phyloP scores from a whole-genome alignment of 768 basidiomycete species.

The Suillus subluteus region DNA sequence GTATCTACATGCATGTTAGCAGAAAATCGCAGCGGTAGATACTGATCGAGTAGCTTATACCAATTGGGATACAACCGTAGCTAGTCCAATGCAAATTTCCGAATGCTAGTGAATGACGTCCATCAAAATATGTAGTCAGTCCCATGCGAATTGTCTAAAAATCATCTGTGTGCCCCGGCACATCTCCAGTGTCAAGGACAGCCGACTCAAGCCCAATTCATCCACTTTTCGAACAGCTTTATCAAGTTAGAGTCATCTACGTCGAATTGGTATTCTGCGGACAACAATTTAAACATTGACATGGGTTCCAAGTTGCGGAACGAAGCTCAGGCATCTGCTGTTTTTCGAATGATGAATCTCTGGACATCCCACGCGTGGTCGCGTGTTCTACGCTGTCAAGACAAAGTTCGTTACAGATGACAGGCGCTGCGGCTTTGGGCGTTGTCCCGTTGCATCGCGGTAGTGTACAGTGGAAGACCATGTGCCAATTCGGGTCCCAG shows the following conservation, averaged over 20 bases:
- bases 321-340: not conserved
- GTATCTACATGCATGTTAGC: slow-evolving; percentile 16
- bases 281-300: not conserved
- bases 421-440: not conserved
- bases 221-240: not conserved
- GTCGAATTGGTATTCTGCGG: not conserved
- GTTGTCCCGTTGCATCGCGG: not conserved
- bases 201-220: not conserved
- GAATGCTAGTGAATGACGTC: not conserved
- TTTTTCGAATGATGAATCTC: not conserved
- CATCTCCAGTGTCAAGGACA: not conserved
- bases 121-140: not conserved
- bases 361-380: not conserved
- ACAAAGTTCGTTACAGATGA: not conserved
- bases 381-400: not conserved
- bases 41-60: not conserved
- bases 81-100: not conserved
- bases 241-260: not conserved
- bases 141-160: not conserved
- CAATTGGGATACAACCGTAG: not conserved
- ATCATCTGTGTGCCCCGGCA: not conserved
- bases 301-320: too few species aligned
- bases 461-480: not conserved
- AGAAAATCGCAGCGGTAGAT: too few species aligned
- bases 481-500: not conserved